These are phyloP conservation scores for Saccharum spontaneum DNA, from an alignment of 176 grass and related monocot species.

Conservation along the genomic window DNA sequence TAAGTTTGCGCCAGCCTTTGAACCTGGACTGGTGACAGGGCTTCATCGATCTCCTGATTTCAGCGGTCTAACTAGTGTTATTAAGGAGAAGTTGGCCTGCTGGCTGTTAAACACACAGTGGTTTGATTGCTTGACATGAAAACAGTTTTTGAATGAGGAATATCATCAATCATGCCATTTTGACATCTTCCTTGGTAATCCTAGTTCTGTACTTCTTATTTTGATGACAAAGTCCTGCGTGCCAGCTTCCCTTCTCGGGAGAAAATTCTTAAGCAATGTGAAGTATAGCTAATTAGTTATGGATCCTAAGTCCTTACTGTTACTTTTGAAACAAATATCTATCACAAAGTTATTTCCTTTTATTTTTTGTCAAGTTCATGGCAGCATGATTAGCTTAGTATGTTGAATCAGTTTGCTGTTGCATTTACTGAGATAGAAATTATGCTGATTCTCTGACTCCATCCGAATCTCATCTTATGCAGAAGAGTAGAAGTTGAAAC, in stretches of 20 bases:
- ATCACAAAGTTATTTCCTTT: not conserved
- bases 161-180: not conserved
- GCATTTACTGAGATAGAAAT: not conserved
- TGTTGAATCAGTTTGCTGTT: not conserved
- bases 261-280: not conserved
- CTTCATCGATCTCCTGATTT: not conserved
- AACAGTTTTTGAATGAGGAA: not conserved
- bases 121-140: constrained; percentile 15
- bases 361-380: constrained; percentile 12
- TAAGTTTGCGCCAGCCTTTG: not conserved
- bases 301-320: not conserved
- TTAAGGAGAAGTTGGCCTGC: not conserved
- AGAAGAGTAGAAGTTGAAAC: constrained; percentile 45
- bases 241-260: not conserved
- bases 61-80: too few relatives aligned
- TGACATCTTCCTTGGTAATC: not conserved
- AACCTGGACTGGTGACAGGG: not conserved
- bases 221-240: constrained; percentile 4
- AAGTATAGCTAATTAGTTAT: not conserved
- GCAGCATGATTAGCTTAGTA: constrained; percentile 8
- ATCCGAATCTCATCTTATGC: constrained; percentile 8
- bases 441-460: not conserved
- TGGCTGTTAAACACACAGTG: constrained; percentile 13
- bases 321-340: not conserved
- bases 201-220: not conserved